Evolutionary conservation across 176 grass and related monocot species (phyloP), one percentile per base, ranked within the genome.

Genomic region (Triticum urartu): DNA sequence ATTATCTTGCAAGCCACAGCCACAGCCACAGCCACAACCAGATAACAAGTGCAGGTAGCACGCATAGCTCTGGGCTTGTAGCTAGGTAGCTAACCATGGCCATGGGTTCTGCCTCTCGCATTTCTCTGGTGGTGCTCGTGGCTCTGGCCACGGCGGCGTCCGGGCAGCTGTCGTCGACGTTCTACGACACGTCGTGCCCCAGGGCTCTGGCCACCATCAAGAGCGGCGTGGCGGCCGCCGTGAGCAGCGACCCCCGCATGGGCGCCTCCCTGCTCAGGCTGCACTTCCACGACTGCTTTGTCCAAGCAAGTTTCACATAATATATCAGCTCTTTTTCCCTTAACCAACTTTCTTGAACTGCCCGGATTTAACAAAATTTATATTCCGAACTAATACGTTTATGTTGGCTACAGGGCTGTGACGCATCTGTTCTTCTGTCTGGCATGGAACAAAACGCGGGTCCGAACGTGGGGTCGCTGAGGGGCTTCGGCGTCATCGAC

Each of bases 231-330:
- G 59, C 22, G 14, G 65, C 90, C 9, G 92, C 94, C 1, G 90
- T 97, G 32, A 36, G 32, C 32, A 34, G 32, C 2, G 86, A 97
- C 38, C 34, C 34, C 9, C 91, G 93, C 26, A 89, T 95, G 93
- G 95, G 91, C 0, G 95, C 95, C 0, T 95, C 95, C 22, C 81
- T 95, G 38, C 69, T 98, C 68, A 79, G 95, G 60, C 89, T 98
- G 28, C 93, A 95, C 72, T 98, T 95, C 91, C 93, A 98, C 50
- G 95, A 98, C 83, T 95, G 95, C 90, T 98, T 98, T 86, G 95
- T 98, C 22, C 75, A 91, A 28, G 91, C 75, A 92, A 93, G 89
- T 93, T 61, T 47, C 34, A 52, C 40, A 34, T 48, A 20, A 54
- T 18, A 18, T 54, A 62, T 24, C 12, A 2, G 38, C 20, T 18